These are phyloP conservation scores for Leptographium flavum DNA, from an alignment of 2,329 filamentous ascomycete genomes.

Conservation along the genomic window DNA sequence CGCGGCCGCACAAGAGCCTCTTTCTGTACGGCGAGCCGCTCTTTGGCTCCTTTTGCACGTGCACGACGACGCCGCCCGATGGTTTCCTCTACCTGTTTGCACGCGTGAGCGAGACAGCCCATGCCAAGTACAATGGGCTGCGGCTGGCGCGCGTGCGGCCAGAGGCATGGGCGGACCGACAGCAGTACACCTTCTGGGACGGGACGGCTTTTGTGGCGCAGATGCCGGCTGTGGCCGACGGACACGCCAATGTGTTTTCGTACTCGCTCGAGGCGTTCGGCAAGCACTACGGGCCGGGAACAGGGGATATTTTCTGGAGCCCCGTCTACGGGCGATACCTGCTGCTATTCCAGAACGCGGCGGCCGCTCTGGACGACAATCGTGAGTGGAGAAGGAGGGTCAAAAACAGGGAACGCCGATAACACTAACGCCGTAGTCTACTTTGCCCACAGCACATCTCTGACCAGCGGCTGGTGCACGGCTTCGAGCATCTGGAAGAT, in stretches of 20 bases:
- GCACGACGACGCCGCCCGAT: background rate
- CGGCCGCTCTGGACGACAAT: constrained; percentile 7
- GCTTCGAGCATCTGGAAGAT: constrained; percentile 6
- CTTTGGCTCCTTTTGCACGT: constrained; percentile 9
- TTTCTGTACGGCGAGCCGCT: constrained; percentile 6
- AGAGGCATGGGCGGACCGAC: constrained; percentile 3
- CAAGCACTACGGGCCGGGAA: constrained; percentile 10
- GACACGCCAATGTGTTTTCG: constrained; percentile 8
- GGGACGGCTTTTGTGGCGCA: constrained; percentile 3
- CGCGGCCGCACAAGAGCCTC: constrained; percentile 4
- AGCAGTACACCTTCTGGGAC: constrained; percentile 10
- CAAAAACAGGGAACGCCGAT: background rate
- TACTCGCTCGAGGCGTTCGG: constrained; percentile 9
- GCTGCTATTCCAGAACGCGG: constrained; percentile 10
- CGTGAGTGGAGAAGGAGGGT: background rate
- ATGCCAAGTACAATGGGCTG: constrained; percentile 9
- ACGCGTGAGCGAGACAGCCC: constrained; percentile 6
- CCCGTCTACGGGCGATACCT: constrained; percentile 6
- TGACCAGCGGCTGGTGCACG: constrained; percentile 9
- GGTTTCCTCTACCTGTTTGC: constrained; percentile 11
- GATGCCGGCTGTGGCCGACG: constrained; percentile 8
- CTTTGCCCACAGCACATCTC: constrained; percentile 5
- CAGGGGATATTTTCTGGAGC: constrained; percentile 11
- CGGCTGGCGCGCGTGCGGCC: constrained; percentile 10
- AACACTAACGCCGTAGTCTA: constrained; percentile 4